Conservation (phyloP, 306 rosid species). For the Lithocarpus polystachyus region DNA sequence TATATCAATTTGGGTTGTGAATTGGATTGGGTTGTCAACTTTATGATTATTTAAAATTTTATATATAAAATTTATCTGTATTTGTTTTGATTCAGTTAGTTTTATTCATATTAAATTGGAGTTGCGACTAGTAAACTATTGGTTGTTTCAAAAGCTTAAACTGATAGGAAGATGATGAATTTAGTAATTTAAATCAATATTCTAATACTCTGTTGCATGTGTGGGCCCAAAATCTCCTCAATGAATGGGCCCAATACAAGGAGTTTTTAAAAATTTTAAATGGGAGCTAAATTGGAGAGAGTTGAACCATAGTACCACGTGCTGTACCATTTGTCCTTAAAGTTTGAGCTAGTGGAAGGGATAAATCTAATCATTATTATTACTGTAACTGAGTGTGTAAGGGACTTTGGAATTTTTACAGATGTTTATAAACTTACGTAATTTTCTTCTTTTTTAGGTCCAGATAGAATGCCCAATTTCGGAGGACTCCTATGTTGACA, state of each 20-base stretch:
- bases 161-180: no score
- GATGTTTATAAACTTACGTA: slow-evolving; percentile 2
- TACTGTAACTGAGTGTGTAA: background rate
- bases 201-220: no score
- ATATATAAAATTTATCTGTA: background rate
- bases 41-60: background rate
- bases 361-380: no score
- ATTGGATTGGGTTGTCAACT: background rate
- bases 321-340: no score
- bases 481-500: slow-evolving; percentile 27
- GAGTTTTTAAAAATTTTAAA: no score
- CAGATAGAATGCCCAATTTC: slow-evolving; percentile 41
- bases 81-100: background rate
- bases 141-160: no score
- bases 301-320: no score
- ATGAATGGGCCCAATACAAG: no score
- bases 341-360: no score
- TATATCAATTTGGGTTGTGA: background rate
- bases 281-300: no score
- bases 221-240: no score
- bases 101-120: background rate
- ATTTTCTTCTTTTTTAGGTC: slow-evolving; percentile 47
- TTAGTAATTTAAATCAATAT: no score
- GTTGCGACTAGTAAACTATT: background rate
- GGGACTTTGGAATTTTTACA: slow-evolving; percentile 1